Conservation (phyloP, 495 filamentous ascomycete genomes). For the Aspergillus steynii region DNA sequence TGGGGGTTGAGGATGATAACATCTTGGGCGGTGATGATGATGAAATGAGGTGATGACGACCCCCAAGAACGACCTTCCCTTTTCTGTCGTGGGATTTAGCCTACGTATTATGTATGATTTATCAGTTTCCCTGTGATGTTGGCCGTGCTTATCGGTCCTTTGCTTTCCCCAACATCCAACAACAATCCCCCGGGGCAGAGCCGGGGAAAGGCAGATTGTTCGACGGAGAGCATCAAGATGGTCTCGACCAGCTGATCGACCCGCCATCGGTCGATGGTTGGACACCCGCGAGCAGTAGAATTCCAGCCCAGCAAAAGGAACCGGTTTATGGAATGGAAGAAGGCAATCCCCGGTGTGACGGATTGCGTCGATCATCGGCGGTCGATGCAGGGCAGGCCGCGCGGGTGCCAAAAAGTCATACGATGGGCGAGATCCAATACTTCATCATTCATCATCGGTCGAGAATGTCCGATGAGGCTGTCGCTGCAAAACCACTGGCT, state of each 20-base stretch:
- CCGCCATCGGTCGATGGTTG: slow-evolving; percentile 17
- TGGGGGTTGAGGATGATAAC: slow-evolving; percentile 13
- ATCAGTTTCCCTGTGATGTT: slow-evolving; percentile 6
- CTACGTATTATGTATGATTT: background rate
- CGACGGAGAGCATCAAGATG: slow-evolving; percentile 10
- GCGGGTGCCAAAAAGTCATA: slow-evolving; percentile 22
- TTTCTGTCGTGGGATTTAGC: no score
- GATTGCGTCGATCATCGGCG: slow-evolving; percentile 13
- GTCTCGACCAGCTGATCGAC: slow-evolving; percentile 30
- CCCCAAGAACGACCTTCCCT: slow-evolving; percentile 2
- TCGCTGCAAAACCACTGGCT: slow-evolving; percentile 12
- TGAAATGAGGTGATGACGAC: slow-evolving; percentile 15
- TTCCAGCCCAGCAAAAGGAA: background rate
- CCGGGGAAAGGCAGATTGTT: slow-evolving; percentile 16
- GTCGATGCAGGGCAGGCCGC: slow-evolving; percentile 16
- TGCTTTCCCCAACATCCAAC: slow-evolving; percentile 14
- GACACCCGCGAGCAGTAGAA: slow-evolving; percentile 11
- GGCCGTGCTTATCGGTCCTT: slow-evolving; percentile 7
- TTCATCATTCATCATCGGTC: slow-evolving; percentile 22
- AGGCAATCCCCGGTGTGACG: slow-evolving; percentile 10
- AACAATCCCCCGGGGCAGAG: slow-evolving; percentile 19
- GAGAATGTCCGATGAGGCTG: slow-evolving; percentile 7
- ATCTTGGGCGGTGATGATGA: slow-evolving; percentile 15
- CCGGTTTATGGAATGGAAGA: slow-evolving; percentile 18
- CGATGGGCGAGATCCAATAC: slow-evolving; percentile 27